These are phyloP conservation scores for Circinella umbellata DNA, from an alignment of 371 early-diverging fungal species.

Conservation along the genomic window DNA sequence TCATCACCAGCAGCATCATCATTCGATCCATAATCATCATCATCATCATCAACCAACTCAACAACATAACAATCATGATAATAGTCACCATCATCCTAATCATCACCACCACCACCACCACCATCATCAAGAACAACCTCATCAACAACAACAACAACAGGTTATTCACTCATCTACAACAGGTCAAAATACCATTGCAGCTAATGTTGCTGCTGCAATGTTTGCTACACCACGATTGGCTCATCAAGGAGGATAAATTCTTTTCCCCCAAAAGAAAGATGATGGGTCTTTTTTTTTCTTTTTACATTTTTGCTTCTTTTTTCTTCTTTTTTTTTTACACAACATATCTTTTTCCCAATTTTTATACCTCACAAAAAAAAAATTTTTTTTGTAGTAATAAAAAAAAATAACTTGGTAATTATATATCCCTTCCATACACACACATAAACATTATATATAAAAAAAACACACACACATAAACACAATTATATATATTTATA, in stretches of 20 bases:
- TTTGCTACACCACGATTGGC: conserved; percentile 8
- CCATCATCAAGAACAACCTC: neutral
- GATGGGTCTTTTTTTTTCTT: no score
- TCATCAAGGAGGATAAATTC: neutral
- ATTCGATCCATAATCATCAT: neutral
- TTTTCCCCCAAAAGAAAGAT: no score
- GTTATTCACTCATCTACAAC: neutral
- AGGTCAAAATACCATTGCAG: neutral
- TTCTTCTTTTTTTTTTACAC: no score
- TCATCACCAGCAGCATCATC: neutral
- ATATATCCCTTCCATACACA: no score
- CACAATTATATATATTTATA: no score
- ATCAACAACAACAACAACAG: neutral
- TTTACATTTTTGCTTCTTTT: no score
- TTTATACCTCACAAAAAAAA: no score
- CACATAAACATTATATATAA: no score
- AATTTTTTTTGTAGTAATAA: no score
- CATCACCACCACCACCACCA: conserved; percentile 6
- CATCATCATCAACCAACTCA: neutral
- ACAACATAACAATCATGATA: neutral
- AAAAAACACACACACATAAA: no score
- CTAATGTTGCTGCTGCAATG: neutral
- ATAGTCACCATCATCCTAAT: neutral
- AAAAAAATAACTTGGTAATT: no score
- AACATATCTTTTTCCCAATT: no score